Conservation (phyloP, 495 filamentous ascomycete species). For the Letharia lupina region DNA sequence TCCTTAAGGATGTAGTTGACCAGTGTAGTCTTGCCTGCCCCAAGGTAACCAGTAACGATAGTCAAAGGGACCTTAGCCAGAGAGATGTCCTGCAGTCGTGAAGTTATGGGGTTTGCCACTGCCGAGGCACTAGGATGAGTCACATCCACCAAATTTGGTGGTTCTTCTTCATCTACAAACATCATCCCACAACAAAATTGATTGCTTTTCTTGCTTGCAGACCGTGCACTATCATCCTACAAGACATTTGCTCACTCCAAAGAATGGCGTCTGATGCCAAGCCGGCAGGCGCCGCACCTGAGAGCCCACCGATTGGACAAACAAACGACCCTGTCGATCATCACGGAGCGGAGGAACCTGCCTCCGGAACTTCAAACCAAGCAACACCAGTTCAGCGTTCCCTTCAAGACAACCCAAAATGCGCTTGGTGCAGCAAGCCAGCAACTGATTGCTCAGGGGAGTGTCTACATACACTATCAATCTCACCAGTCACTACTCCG, state of each 20-base stretch:
- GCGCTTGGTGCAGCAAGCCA: not conserved
- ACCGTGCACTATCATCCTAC: not conserved
- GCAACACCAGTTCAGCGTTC: not conserved
- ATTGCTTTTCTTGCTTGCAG: not conserved
- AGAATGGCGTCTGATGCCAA: not conserved
- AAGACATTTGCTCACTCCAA: not conserved
- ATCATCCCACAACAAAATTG: slow-evolving; percentile 6
- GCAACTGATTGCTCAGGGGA: not conserved
- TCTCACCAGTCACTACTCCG: not conserved
- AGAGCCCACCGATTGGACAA: not conserved
- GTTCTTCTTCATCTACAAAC: slow-evolving; percentile 48
- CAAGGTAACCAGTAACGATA: slow-evolving; percentile 90
- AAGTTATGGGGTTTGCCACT: slow-evolving; percentile 25
- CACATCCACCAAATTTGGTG: slow-evolving; percentile 61
- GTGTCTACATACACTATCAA: not conserved
- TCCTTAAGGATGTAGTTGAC: slow-evolving; percentile 92
- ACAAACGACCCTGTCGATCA: not conserved
- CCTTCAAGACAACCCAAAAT: not conserved
- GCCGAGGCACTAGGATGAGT: not conserved
- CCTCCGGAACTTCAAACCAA: not conserved
- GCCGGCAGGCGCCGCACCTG: not conserved
- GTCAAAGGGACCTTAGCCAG: slow-evolving; percentile 76
- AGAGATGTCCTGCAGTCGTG: slow-evolving; percentile 39
- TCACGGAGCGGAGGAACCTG: not conserved
- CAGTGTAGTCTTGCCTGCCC: slow-evolving; percentile 90